A percentile compares a stretch with the other conserved stretches of the same genome.
phyloP scores from a whole-genome alignment of 2,329 filamentous ascomycete genomes.

The Dendrostoma leiphaemia region DNA sequence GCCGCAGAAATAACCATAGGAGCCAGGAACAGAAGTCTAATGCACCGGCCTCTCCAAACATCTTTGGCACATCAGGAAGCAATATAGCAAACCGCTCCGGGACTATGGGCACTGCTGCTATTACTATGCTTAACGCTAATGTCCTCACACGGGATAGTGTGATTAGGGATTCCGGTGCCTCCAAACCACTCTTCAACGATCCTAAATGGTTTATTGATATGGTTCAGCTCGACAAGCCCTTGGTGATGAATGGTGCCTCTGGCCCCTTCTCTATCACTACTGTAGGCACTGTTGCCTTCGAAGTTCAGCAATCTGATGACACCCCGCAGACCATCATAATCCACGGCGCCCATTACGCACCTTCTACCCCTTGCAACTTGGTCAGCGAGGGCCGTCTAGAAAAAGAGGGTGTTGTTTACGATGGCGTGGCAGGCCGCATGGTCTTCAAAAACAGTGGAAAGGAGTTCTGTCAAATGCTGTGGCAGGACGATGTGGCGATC shows the following conservation, averaged over 20 bases:
- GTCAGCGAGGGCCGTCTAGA: too few relatives aligned
- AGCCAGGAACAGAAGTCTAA: neutral
- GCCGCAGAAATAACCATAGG: too few relatives aligned
- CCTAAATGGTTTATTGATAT: neutral
- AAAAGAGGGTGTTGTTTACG: too few relatives aligned
- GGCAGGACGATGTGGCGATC: too few relatives aligned
- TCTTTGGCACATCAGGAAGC: neutral
- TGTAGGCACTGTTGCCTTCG: neutral
- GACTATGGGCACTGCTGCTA: too few relatives aligned
- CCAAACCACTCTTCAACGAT: neutral
- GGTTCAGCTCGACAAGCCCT: neutral
- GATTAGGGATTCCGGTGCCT: neutral
- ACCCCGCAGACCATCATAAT: neutral
- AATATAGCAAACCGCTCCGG: neutral
- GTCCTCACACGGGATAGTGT: neutral
- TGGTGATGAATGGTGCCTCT: neutral
- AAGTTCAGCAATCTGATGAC: neutral
- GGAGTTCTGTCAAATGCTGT: too few relatives aligned
- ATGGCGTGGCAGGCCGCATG: too few relatives aligned
- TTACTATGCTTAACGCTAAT: neutral
- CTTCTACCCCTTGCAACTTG: too few relatives aligned
- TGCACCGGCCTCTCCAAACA: too few relatives aligned
- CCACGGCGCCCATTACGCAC: neutral
- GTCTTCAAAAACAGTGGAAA: too few relatives aligned
- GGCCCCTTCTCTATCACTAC: neutral